A percentile compares a stretch with the other conserved stretches of the same genome.
Evolutionary conservation across 1,284 basidiomycete genomes (phyloP).

Genomic region (Cryptococcus deneoformans): DNA sequence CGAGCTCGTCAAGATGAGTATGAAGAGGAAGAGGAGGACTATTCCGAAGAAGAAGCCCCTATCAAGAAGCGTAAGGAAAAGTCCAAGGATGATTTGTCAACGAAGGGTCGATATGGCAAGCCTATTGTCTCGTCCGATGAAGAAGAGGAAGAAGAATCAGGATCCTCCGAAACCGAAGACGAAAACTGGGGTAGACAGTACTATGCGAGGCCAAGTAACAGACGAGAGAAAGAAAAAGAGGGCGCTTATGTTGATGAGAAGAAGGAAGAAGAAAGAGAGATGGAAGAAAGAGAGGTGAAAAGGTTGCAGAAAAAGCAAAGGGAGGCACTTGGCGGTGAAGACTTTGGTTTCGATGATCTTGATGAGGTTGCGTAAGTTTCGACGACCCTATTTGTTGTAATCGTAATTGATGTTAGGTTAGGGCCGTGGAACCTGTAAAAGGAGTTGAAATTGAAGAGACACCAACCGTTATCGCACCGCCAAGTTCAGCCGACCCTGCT

Average conservation of each 20-base stretch:
- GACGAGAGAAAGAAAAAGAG: slow-evolving; percentile 66
- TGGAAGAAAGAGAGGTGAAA: slow-evolving; percentile 84
- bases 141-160: slow-evolving; percentile 53
- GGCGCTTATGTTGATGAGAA: slow-evolving; percentile 63
- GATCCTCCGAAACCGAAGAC: slow-evolving; percentile 49
- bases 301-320: slow-evolving; percentile 73
- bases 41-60: slow-evolving; percentile 28
- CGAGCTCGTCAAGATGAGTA: slow-evolving; percentile 43
- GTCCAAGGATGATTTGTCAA: slow-evolving; percentile 40
- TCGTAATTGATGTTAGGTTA: neutral
- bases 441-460: neutral
- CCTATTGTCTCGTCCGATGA: slow-evolving; percentile 54
- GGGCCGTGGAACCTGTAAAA: neutral
- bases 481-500: slow-evolving; percentile 42
- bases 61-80: slow-evolving; percentile 49
- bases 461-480: slow-evolving; percentile 21
- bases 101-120: slow-evolving; percentile 49
- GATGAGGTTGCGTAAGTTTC: slow-evolving; percentile 49
- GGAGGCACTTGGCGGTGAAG: slow-evolving; percentile 66
- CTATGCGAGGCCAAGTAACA: slow-evolving; percentile 60
- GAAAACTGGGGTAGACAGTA: slow-evolving; percentile 82
- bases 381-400: neutral
- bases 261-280: slow-evolving; percentile 74
- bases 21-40: slow-evolving; percentile 46
- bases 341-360: slow-evolving; percentile 77